Percentiles rank a stretch among this genome's conserved stretches.
Evolutionary conservation across 441 rosid species (phyloP).

Genomic region (Populus trichocarpa): DNA sequence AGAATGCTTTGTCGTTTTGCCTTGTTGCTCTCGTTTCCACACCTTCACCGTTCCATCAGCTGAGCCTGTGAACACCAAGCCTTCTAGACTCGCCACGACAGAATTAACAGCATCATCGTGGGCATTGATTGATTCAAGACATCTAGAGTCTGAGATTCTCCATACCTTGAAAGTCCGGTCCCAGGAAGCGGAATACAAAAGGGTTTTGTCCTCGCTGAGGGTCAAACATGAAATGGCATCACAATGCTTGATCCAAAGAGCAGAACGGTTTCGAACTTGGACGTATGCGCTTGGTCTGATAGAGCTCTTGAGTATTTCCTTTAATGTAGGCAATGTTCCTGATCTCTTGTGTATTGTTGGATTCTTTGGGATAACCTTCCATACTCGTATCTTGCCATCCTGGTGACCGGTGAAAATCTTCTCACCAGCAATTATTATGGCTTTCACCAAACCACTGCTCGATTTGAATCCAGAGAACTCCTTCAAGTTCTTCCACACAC

Average conservation of each 20-base stretch:
- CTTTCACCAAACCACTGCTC: no score
- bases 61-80: constrained; percentile 62
- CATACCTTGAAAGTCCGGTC: constrained; percentile 86
- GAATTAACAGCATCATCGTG: constrained; percentile 90
- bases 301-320: constrained; percentile 80
- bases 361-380: constrained; percentile 63
- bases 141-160: constrained; percentile 79
- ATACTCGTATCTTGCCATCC: constrained; percentile 85
- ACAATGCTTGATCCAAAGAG: constrained; percentile 88
- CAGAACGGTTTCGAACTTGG: constrained; percentile 60
- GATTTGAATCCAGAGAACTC: no score
- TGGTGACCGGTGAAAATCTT: constrained; percentile 90
- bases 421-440: constrained; percentile 66
- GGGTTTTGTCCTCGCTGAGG: constrained; percentile 56
- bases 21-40: constrained; percentile 59
- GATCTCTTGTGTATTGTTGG: constrained; percentile 61
- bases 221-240: constrained; percentile 88
- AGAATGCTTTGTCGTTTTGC: constrained; percentile 48
- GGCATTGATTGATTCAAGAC: constrained; percentile 69
- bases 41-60: constrained; percentile 89
- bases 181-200: constrained; percentile 88
- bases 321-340: constrained; percentile 78
- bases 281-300: constrained; percentile 82
- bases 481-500: no score
- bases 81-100: constrained; percentile 44